Evolutionary conservation across 1,284 basidiomycete genomes (phyloP), one percentile per base, ranked within the genome.

Genomic region (Bondarzewia mesenterica): DNA sequence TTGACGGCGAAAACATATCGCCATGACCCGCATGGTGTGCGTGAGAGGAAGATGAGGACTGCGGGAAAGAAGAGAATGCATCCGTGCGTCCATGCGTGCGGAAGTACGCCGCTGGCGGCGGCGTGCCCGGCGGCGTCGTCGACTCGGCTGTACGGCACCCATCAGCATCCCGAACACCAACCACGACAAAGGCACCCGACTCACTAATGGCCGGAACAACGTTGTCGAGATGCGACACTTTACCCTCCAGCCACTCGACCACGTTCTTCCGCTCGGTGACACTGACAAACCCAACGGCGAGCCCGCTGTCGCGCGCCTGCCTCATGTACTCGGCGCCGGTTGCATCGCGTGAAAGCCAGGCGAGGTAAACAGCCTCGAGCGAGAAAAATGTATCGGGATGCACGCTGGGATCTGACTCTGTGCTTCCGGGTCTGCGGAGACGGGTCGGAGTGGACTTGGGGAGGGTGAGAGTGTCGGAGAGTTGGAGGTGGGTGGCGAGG

Each of bases 321-420:
- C 84, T 85, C 77, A 94, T 82, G 65, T 95, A 96, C 57, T 93
- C 90, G 21, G 84, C 86, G 29, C 82, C 79, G 1, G 79, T 72
- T 1, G 78, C 77, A 60, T 89, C 86, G 43, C 79, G 73, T 36
- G 87, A 73, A 1, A 81, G 68, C 85, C 85, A 95, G 35, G 85
- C 85, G 14, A 93, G 72, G 58, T 89, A 85, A 5, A 95, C 70
- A 2, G 90, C 87, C 50, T 89, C 87, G 15, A 93, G 63, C 6
- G 84, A 75, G 65, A 88, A 89, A 57, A 88, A 86, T 47, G 89
- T 85, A 15, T 70, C 64, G 0, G 76, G 67, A 3, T 68, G 66
- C 1, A 69, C 50, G 7, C 62, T 49, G 49, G 71, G 61, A 64
- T 72, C 59, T 10, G 29, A 32, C 29, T 2, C 29, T 32, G 29